These are phyloP conservation scores for Zygnema cylindricum DNA, from an alignment of 139 green algal genomes.

Conservation along the genomic window DNA sequence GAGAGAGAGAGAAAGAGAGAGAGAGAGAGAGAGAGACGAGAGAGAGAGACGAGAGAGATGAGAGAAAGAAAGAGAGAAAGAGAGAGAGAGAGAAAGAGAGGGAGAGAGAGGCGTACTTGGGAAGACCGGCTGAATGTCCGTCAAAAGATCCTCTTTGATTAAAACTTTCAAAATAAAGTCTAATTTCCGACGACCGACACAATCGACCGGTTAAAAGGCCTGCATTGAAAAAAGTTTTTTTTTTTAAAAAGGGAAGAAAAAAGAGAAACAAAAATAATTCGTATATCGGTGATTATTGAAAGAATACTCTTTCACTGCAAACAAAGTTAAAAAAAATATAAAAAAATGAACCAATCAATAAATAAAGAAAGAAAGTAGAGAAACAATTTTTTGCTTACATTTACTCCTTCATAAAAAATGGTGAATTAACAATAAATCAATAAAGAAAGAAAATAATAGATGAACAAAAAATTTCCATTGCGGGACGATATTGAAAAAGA, in stretches of 20 bases:
- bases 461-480: too few species aligned
- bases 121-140: neutral
- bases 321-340: too few species aligned
- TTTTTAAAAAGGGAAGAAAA: neutral
- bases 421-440: too few species aligned
- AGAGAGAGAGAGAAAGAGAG: neutral
- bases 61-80: neutral
- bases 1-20: neutral
- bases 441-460: too few species aligned
- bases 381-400: too few species aligned
- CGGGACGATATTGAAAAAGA: too few species aligned
- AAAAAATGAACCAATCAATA: neutral
- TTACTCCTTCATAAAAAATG: too few species aligned
- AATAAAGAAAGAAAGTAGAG: neutral
- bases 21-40: neutral
- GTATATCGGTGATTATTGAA: neutral
- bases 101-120: neutral
- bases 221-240: too few species aligned
- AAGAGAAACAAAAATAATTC: neutral
- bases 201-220: constrained; percentile 6
- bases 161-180: neutral
- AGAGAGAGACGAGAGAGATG: neutral
- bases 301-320: neutral
- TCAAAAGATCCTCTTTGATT: neutral
- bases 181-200: neutral